Percentiles rank a stretch among this genome's conserved stretches.
Conservation (phyloP, 2,329 filamentous ascomycete species). For the Shiraia sp. region DNA sequence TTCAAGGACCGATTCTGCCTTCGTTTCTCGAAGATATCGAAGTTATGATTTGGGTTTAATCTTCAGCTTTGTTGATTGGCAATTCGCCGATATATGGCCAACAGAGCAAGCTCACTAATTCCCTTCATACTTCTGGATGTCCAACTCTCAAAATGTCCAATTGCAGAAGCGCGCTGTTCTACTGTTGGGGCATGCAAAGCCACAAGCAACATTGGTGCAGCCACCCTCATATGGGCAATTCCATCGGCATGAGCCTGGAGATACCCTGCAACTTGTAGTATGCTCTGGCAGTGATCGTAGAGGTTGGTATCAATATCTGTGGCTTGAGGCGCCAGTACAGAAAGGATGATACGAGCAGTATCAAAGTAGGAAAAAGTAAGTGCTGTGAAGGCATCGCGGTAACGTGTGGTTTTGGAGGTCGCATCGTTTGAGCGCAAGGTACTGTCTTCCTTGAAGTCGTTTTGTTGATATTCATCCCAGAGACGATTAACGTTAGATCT, state of each 20-base stretch:
- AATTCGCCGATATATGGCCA: no score
- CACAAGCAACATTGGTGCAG: slow-evolving; percentile 33
- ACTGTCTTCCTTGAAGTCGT: no score
- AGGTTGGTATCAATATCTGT: slow-evolving; percentile 8
- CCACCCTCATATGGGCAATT: slow-evolving; percentile 38
- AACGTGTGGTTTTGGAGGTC: slow-evolving; percentile 6
- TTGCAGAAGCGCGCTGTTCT: slow-evolving; percentile 18
- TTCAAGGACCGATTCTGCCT: no score
- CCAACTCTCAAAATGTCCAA: slow-evolving; percentile 26
- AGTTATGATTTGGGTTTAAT: no score
- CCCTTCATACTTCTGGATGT: slow-evolving; percentile 26
- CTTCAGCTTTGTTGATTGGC: no score
- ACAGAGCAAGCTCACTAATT: slow-evolving; percentile 30
- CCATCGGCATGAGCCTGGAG: slow-evolving; percentile 24
- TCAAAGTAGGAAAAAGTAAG: slow-evolving; percentile 28
- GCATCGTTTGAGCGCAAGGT: slow-evolving; percentile 9
- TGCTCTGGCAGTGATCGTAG: slow-evolving; percentile 17
- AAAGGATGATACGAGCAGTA: slow-evolving; percentile 22
- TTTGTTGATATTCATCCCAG: slow-evolving; percentile 23
- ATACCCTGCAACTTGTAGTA: slow-evolving; percentile 26
- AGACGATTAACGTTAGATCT: slow-evolving; percentile 21
- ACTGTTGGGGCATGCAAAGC: slow-evolving; percentile 22
- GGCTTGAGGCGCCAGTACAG: slow-evolving; percentile 12
- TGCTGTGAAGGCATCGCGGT: slow-evolving; percentile 29
- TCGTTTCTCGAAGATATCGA: no score